Evolutionary conservation across 495 filamentous ascomycete genomes (phyloP), one percentile per base, ranked within the genome.

Genomic region (Extremus antarcticus): DNA sequence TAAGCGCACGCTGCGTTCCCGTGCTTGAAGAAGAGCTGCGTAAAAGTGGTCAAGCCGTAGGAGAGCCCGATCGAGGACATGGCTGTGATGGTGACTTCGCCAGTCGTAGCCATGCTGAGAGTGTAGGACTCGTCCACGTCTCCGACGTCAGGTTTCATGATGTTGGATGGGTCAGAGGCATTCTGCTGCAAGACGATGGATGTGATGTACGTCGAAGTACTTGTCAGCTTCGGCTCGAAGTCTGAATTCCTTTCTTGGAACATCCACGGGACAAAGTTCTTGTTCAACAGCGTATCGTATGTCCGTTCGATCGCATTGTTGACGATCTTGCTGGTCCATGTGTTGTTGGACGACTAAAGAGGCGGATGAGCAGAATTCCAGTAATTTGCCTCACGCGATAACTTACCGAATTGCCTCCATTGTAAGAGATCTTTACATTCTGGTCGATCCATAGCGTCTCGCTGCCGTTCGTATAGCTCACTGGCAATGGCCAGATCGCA

Each of bases 231-330:
- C 1, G 86, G 87, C 69, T 90, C 86, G 55, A 76, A 86, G 21
- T 74, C 57, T 40, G 74, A 68, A 43, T 76, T 70, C 15, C 80
- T 76, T 24, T 75, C 73, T 58, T 85, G 74, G 54, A 90, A 78
- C 70, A 82, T 87, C 86, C 87, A 91, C 2, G 87, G 87, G 13
- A 86, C 75, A 43, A 87, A 79, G 56, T 76, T 77, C 56, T 79
- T 68, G 22, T 71, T 66, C 65, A 88, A 81, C 25, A 88, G 76
- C 45, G 70, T 75, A 20, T 68, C 58, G 47, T 67, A 66, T 19
- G 76, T 70, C 9, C 74, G 68, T 46, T 68, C 58, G 52, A 80
- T 62, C 23, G 73, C 71, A 45, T 68, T 66, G 21, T 70, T 57
- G 1, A 73, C 59, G 43, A 76, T 64, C 24, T 66, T 40, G 25